Evolutionary conservation across 257 asterid species (phyloP).

Genomic region (Forsythia suspensa): DNA sequence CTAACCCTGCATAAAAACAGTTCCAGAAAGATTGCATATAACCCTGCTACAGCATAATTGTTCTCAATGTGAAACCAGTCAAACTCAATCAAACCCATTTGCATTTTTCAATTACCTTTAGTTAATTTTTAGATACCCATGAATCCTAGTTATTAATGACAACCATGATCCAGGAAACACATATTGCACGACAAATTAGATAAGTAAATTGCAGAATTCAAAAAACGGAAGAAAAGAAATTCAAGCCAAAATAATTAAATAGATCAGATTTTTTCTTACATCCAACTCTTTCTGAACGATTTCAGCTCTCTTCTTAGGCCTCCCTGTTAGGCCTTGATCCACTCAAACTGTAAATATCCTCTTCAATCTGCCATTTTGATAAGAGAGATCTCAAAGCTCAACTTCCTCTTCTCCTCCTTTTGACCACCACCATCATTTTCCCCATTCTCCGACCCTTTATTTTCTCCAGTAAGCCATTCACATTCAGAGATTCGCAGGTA

Average conservation of each 20-base stretch:
- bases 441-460: conserved; percentile 15
- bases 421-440: conserved; percentile 8
- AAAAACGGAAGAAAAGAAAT: not conserved
- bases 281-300: conserved; percentile 52
- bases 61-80: not conserved
- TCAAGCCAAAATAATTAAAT: not conserved
- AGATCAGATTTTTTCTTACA: conserved; percentile 31
- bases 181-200: conserved; percentile 30
- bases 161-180: conserved; percentile 63
- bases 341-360: conserved; percentile 48
- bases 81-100: not conserved
- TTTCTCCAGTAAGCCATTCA: not conserved
- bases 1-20: not conserved
- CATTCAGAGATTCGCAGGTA: not conserved
- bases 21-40: too few species aligned
- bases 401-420: conserved; percentile 38
- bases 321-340: conserved; percentile 57
- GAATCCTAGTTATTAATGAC: conserved; percentile 50
- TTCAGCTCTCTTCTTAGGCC: conserved; percentile 62
- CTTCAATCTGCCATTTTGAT: conserved; percentile 58
- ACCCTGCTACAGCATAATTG: too few species aligned
- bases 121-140: conserved; percentile 45
- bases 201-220: not conserved
- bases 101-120: conserved; percentile 39
- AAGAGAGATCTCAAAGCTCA: conserved; percentile 33